Base-by-base conservation (phyloP, 164 flowering plant species). In the Amborella trichopoda region DNA sequence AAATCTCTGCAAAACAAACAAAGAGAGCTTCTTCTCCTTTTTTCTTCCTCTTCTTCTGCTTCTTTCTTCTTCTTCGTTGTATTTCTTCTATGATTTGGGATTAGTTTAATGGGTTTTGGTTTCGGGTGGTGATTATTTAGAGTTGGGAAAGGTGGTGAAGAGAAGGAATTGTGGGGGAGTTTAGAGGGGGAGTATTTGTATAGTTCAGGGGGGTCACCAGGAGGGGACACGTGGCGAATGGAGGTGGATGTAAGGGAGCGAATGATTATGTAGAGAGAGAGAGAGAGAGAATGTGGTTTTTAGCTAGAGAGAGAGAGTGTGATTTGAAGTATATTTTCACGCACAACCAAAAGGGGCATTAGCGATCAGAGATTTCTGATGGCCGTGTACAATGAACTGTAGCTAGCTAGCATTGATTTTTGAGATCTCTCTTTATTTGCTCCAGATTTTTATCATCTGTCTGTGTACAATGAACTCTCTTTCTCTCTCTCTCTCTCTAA, bases 191-290 rank as follows among this genome's bases (percentile, higher is more conserved):
- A 23, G 18, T 56, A 45, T 52, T 59, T 63, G 64, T 60, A 50
- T 50, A 38, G 40, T 43, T 17, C 42, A 25, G 9, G 30, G 49
- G 45, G 26, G 2, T 46, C 41, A 44, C 58, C 32, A 42, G 59
- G 60, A 60, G 46, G 34, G 40, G n/a, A n/a, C n/a, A n/a, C 38
- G 57, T 53, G 62, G 60, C 14, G 1, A 55, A 59, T 8, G 46
- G 36, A 41, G 33, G 37, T n/a, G 63, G 60, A 60, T 59, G 65
- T 61, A 56, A 61, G 22, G n/a, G 6, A 22, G 5, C 38, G 43
- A 47, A 40, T 53, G 58, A 53, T 59, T 53, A 41, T 28, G 52
- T 30, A 20, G 40, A 17, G n/a, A 16, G 45, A 26, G 30, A 25
- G 23, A 28, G 33, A 14, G 43, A 19, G 34, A n/a, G n/a, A n/a